Percentiles rank a stretch among this genome's conserved stretches.
Conservation (phyloP, 2,329 filamentous ascomycete genomes). For the Xylogone sp. region DNA sequence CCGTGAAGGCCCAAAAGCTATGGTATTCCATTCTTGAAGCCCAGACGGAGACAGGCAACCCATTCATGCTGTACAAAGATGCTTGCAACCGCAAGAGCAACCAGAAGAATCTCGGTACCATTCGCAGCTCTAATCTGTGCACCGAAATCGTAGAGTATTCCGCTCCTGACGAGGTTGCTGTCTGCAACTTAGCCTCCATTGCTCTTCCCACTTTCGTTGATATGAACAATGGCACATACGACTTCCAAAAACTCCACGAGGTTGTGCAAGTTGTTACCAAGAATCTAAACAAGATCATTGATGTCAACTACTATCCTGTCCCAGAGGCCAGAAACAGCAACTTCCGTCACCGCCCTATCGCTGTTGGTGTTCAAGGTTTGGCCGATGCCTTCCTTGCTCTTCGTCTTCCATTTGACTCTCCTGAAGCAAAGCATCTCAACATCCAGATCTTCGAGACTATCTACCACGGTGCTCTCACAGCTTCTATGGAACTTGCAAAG, state of each 20-base stretch:
- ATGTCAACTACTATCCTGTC: slow-evolving; percentile 98
- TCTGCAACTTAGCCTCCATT: slow-evolving; percentile 95
- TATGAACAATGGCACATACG: slow-evolving; percentile 76
- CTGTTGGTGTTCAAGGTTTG: slow-evolving; percentile 94
- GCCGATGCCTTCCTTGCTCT: slow-evolving; percentile 97
- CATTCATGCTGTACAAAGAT: slow-evolving; percentile 99
- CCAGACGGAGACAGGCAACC: slow-evolving; percentile 97
- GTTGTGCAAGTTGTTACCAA: slow-evolving; percentile 87
- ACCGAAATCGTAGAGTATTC: slow-evolving; percentile 98
- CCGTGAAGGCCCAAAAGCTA: slow-evolving; percentile 95
- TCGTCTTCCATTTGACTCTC: slow-evolving; percentile 93
- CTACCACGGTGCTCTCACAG: slow-evolving; percentile 91
- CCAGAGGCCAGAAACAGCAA: slow-evolving; percentile 92
- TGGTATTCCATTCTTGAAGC: slow-evolving; percentile 99
- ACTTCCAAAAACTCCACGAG: slow-evolving; percentile 96
- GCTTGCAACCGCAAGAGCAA: slow-evolving; percentile 98
- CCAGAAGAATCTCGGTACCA: slow-evolving; percentile 99
- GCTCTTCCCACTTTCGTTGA: slow-evolving; percentile 90
- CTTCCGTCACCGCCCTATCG: slow-evolving; percentile 93
- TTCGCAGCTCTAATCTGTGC: slow-evolving; percentile 97
- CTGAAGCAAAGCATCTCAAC: slow-evolving; percentile 90
- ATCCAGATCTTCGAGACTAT: slow-evolving; percentile 99
- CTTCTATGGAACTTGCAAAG: slow-evolving; percentile 83
- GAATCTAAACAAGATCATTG: slow-evolving; percentile 98
- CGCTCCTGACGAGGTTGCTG: slow-evolving; percentile 95